Conservation (phyloP, 495 filamentous ascomycete species). For the Xanthoparmelia taractica region DNA sequence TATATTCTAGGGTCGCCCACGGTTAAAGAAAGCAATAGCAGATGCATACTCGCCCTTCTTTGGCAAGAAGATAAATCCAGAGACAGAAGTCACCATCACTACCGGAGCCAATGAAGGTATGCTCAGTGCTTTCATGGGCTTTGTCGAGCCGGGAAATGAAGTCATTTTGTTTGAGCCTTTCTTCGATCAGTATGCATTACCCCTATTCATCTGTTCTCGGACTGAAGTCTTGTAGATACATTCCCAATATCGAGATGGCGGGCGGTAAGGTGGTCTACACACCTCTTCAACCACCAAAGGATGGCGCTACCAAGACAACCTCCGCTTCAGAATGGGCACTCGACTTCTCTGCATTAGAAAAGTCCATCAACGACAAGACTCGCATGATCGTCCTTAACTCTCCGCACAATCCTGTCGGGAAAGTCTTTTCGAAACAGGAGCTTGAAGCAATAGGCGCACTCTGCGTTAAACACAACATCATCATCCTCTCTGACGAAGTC, state of each 20-base stretch:
- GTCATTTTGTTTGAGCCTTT: conserved; percentile 98
- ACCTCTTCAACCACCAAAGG: conserved; percentile 80
- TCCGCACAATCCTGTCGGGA: conserved; percentile 94
- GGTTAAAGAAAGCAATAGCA: conserved; percentile 83
- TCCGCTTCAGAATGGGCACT: conserved; percentile 84
- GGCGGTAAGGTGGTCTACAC: conserved; percentile 92
- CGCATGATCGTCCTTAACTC: conserved; percentile 90
- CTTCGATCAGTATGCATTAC: conserved; percentile 71
- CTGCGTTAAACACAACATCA: conserved; percentile 88
- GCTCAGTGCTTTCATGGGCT: conserved; percentile 95
- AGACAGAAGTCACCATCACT: conserved; percentile 88
- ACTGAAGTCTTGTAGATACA: conserved; percentile 50
- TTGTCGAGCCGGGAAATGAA: conserved; percentile 89
- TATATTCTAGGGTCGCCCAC: conserved; percentile 59
- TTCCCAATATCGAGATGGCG: conserved; percentile 95
- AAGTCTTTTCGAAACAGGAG: conserved; percentile 79
- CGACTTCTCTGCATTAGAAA: conserved; percentile 75
- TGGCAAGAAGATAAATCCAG: conserved; percentile 68
- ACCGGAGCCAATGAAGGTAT: conserved; percentile 96
- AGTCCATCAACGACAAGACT: conserved; percentile 73
- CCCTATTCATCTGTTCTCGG: neutral
- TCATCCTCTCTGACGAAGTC: conserved; percentile 93
- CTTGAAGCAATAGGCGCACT: conserved; percentile 79
- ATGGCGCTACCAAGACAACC: conserved; percentile 69
- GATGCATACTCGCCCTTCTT: conserved; percentile 84